phyloP scores from a whole-genome alignment of 345 rosid species.

The Microcos paniculata region DNA sequence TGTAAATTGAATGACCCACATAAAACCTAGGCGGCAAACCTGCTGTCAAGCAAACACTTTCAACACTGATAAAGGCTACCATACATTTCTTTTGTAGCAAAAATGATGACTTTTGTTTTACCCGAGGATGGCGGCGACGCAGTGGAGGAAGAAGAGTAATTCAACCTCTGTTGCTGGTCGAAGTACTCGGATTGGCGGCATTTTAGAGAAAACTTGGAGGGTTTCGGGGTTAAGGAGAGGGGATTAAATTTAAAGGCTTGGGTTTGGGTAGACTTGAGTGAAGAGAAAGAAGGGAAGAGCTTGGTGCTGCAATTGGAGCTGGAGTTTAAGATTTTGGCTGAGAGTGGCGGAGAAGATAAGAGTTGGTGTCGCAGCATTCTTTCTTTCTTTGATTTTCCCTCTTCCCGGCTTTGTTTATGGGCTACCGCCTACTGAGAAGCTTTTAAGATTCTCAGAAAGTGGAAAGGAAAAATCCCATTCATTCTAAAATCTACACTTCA shows the following conservation, averaged over 20 bases:
- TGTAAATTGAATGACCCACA: constrained; percentile 85
- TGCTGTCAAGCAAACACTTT: constrained; percentile 20
- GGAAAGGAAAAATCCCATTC: neutral
- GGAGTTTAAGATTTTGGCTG: constrained; percentile 38
- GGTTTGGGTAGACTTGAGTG: neutral
- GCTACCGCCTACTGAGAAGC: neutral
- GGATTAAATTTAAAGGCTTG: constrained; percentile 13
- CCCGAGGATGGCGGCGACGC: constrained; percentile 28
- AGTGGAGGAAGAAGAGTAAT: constrained; percentile 31
- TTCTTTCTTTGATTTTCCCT: neutral
- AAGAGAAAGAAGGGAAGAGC: neutral
- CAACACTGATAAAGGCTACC: neutral
- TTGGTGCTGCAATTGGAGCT: neutral
- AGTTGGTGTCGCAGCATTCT: constrained; percentile 39
- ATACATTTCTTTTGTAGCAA: neutral
- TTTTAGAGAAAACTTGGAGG: constrained; percentile 38
- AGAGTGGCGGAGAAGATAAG: constrained; percentile 22
- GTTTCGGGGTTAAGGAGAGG: constrained; percentile 21
- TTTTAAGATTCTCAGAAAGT: neutral
- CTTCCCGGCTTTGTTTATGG: neutral
- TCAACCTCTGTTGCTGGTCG: constrained; percentile 40
- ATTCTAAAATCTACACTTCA: too few species aligned
- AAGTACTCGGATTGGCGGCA: constrained; percentile 64
- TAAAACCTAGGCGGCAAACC: constrained; percentile 52
- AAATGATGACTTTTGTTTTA: neutral